phyloP scores from a whole-genome alignment of 768 basidiomycete species.

The Mycena galopus region DNA sequence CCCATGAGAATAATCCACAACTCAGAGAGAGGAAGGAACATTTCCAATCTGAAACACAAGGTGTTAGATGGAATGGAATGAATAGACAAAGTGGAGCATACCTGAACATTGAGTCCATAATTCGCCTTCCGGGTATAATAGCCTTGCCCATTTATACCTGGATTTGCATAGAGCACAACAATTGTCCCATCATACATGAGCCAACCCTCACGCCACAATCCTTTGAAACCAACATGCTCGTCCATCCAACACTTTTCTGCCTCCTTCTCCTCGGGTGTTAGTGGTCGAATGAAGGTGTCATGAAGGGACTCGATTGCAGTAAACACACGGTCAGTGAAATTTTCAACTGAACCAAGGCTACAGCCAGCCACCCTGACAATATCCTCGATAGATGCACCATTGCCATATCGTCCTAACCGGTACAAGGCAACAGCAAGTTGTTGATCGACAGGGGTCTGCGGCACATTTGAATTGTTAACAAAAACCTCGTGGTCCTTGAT shows the following conservation, averaged over 20 bases:
- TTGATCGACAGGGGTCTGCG: constrained; percentile 49
- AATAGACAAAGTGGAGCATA: constrained; percentile 31
- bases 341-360: constrained; percentile 47
- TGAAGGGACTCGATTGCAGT: too few relatives aligned
- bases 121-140: constrained; percentile 52
- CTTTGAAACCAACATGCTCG: constrained; percentile 44
- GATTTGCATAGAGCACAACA: too few relatives aligned
- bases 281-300: constrained; percentile 41
- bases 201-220: constrained; percentile 52
- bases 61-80: too few relatives aligned
- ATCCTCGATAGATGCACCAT: constrained; percentile 46
- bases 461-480: constrained; percentile 35
- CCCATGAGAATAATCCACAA: too few relatives aligned
- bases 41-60: too few relatives aligned
- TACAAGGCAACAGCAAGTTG: constrained; percentile 47
- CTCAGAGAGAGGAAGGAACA: too few relatives aligned
- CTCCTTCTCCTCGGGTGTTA: constrained; percentile 50
- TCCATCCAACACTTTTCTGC: constrained; percentile 52
- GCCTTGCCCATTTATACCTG: constrained; percentile 47
- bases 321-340: constrained; percentile 45
- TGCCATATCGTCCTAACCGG: constrained; percentile 47
- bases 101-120: constrained; percentile 54
- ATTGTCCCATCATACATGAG: constrained; percentile 53
- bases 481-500: neutral
- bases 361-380: constrained; percentile 43